These are phyloP conservation scores for Gamarada debralockiae DNA, from an alignment of 495 filamentous ascomycete species.

Conservation along the genomic window DNA sequence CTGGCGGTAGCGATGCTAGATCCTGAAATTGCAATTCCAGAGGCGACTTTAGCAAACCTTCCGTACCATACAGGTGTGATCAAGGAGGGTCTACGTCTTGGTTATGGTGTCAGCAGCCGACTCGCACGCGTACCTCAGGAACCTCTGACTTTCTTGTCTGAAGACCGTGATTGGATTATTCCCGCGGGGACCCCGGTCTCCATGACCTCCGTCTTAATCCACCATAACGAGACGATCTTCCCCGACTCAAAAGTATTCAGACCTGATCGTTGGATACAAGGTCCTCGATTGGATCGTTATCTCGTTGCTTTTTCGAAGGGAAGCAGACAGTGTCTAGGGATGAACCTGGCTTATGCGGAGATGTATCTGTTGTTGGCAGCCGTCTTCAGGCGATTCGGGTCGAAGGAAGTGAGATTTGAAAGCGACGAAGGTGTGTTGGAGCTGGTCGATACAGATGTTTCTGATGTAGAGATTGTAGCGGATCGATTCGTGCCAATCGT, in stretches of 20 bases:
- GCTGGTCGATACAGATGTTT: not conserved
- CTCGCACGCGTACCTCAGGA: constrained; percentile 29
- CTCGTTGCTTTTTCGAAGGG: constrained; percentile 45
- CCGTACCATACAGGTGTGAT: constrained; percentile 6
- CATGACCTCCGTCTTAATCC: constrained; percentile 42
- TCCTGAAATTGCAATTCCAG: not conserved
- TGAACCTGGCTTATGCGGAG: constrained; percentile 40
- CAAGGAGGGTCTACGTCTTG: constrained; percentile 37
- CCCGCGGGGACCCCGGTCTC: constrained; percentile 37
- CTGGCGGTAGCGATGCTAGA: constrained; percentile 17
- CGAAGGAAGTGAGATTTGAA: not conserved
- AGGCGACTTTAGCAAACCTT: constrained; percentile 32
- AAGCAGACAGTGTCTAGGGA: constrained; percentile 43
- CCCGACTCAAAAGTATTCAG: constrained; percentile 40
- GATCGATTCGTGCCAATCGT: not conserved
- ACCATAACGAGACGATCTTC: constrained; percentile 41
- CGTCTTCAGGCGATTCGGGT: constrained; percentile 31
- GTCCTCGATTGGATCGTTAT: constrained; percentile 31
- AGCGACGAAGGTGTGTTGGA: not conserved
- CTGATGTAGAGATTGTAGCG: constrained; percentile 1
- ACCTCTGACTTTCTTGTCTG: not conserved
- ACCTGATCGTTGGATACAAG: constrained; percentile 48
- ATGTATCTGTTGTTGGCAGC: constrained; percentile 32
- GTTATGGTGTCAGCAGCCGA: constrained; percentile 32
- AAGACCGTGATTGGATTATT: constrained; percentile 23